Conservation (phyloP, 2,329 filamentous ascomycete genomes). For the Didymella glomerata region DNA sequence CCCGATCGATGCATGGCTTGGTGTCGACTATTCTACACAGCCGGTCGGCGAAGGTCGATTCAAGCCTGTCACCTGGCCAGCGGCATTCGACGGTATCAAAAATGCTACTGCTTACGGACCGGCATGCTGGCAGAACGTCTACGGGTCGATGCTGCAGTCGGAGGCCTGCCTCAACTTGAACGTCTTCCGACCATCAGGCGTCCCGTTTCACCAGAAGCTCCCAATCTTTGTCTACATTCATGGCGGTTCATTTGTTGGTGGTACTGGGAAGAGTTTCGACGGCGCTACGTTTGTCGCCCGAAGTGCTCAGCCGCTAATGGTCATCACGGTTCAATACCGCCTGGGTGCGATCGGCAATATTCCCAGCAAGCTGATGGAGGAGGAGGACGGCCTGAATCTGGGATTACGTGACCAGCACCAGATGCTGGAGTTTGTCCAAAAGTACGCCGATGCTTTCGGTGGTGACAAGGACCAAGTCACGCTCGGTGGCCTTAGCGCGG, state of each 20-base stretch:
- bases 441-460: conserved; percentile 51
- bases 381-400: conserved; percentile 46
- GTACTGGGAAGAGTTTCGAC: conserved; percentile 45
- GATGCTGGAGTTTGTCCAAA: conserved; percentile 51
- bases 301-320: conserved; percentile 44
- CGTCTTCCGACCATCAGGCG: conserved; percentile 40
- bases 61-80: conserved; percentile 52
- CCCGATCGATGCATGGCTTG: conserved; percentile 59
- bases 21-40: conserved; percentile 58
- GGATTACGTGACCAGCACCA: conserved; percentile 43
- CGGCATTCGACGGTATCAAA: conserved; percentile 53
- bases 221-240: conserved; percentile 45
- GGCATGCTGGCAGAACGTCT: conserved; percentile 57
- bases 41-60: conserved; percentile 54
- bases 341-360: conserved; percentile 47
- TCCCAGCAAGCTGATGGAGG: conserved; percentile 46
- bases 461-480: conserved; percentile 53
- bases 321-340: conserved; percentile 48
- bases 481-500: conserved; percentile 54
- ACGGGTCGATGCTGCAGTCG: conserved; percentile 31
- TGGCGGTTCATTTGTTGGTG: conserved; percentile 44
- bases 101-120: conserved; percentile 54
- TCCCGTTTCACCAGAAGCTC: conserved; percentile 40
- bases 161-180: conserved; percentile 49
- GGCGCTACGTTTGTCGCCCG: conserved; percentile 46